A percentile compares a stretch with the other conserved stretches of the same genome.
phyloP scores from a whole-genome alignment of 495 filamentous ascomycete species.

The Penicillium bovifimosum region DNA sequence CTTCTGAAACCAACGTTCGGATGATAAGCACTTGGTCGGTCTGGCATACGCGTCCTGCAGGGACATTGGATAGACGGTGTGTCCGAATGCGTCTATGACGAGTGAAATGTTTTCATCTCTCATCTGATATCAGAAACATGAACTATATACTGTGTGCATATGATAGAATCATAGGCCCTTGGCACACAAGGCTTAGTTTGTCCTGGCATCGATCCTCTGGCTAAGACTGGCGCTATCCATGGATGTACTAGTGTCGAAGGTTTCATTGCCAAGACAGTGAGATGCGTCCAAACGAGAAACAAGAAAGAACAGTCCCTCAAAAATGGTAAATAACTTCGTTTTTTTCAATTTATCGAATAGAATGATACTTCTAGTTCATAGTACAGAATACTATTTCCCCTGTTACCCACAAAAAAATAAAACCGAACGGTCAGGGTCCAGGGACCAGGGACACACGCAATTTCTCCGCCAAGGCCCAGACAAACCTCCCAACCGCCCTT shows the following conservation, averaged over 20 bases:
- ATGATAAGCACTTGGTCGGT: not conserved
- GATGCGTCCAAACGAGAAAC: constrained; percentile 6
- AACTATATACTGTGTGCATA: too few species aligned
- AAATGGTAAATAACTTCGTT: not conserved
- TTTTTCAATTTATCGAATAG: not conserved
- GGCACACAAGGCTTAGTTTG: not conserved
- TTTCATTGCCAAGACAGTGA: constrained; percentile 7
- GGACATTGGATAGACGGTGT: constrained; percentile 6
- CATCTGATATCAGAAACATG: not conserved
- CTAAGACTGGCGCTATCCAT: not conserved
- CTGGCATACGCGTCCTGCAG: constrained; percentile 22
- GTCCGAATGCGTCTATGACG: not conserved
- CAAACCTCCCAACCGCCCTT: constrained; percentile 10
- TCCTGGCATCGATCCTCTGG: not conserved
- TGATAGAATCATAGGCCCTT: not conserved
- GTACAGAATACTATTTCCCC: not conserved
- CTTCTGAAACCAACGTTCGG: not conserved
- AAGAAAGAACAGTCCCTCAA: not conserved
- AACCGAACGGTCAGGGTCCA: not conserved
- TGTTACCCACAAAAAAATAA: not conserved
- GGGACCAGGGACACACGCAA: not conserved
- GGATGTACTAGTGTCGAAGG: not conserved
- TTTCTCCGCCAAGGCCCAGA: constrained; percentile 7
- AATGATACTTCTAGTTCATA: not conserved
- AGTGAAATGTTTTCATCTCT: not conserved